These are phyloP conservation scores for Tricholoma terreum DNA, from an alignment of 768 basidiomycete species.

Conservation along the genomic window DNA sequence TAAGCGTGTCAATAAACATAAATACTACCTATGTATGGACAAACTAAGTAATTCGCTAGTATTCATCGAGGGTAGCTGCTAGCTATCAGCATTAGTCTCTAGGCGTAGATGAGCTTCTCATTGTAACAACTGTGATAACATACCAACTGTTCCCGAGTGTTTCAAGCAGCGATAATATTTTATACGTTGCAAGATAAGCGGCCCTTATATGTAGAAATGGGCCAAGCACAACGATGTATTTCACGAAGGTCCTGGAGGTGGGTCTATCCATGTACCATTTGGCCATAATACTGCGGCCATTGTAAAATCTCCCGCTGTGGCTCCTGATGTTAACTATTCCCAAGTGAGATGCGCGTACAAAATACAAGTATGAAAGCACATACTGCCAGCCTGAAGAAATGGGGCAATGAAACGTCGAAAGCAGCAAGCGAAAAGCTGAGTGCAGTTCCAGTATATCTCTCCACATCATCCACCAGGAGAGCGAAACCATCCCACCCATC, in stretches of 20 bases:
- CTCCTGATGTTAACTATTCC: slow-evolving; percentile 45
- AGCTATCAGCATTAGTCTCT: too few relatives aligned
- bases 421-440: slow-evolving; percentile 69
- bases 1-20: too few relatives aligned
- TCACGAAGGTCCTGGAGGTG: slow-evolving; percentile 62
- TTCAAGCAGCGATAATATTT: too few relatives aligned
- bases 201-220: too few relatives aligned
- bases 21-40: too few relatives aligned
- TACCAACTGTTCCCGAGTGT: too few relatives aligned
- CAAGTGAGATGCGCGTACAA: slow-evolving; percentile 2
- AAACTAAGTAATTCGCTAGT: too few relatives aligned
- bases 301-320: slow-evolving; percentile 69
- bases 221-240: neutral
- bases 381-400: slow-evolving; percentile 80
- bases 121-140: too few relatives aligned
- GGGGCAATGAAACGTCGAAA: slow-evolving; percentile 58
- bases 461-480: slow-evolving; percentile 83
- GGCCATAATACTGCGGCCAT: slow-evolving; percentile 72
- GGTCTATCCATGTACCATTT: slow-evolving; percentile 81
- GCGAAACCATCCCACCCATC: slow-evolving; percentile 72
- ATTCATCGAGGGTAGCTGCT: too few relatives aligned
- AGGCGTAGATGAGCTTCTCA: too few relatives aligned
- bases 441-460: slow-evolving; percentile 67
- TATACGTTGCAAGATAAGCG: too few relatives aligned
- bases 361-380: slow-evolving; percentile 28